phyloP scores from a whole-genome alignment of 352 stramenopile genomes.

The Globisporangium echinulatum region DNA sequence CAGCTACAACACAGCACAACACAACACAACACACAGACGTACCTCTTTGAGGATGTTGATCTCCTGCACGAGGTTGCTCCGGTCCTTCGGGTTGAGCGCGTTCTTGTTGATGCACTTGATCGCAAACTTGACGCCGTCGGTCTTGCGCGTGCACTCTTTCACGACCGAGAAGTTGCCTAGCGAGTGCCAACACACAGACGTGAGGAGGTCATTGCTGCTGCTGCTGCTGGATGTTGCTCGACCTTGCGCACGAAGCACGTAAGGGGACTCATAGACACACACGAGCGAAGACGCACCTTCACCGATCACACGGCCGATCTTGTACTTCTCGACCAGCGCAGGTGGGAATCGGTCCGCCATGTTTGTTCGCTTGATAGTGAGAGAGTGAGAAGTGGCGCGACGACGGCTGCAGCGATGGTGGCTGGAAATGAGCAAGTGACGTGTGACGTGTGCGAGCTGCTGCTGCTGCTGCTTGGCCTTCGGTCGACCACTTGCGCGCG shows the following conservation, averaged over 20 bases:
- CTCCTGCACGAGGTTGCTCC: slow-evolving; percentile 72
- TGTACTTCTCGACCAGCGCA: slow-evolving; percentile 72
- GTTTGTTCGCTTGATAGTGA: background rate
- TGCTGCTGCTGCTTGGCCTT: too few relatives aligned
- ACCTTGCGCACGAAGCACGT: too few relatives aligned
- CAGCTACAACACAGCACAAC: too few relatives aligned
- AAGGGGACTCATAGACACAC: background rate
- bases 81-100: slow-evolving; percentile 72
- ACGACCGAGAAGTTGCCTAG: slow-evolving; percentile 85
- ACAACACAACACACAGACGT: background rate
- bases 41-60: slow-evolving; percentile 78
- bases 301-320: slow-evolving; percentile 66
- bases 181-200: background rate
- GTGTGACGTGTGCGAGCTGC: too few relatives aligned
- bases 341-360: slow-evolving; percentile 54
- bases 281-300: slow-evolving; percentile 27
- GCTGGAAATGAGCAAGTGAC: too few relatives aligned
- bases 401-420: too few relatives aligned
- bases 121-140: slow-evolving; percentile 48
- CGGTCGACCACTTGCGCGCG: too few relatives aligned
- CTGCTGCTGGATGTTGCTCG: background rate
- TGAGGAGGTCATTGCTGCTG: background rate
- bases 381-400: too few relatives aligned
- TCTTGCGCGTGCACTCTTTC: slow-evolving; percentile 56
- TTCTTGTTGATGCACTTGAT: slow-evolving; percentile 86